Base-by-base conservation (phyloP, 768 basidiomycete species). In the Lepiota subincarnata region DNA sequence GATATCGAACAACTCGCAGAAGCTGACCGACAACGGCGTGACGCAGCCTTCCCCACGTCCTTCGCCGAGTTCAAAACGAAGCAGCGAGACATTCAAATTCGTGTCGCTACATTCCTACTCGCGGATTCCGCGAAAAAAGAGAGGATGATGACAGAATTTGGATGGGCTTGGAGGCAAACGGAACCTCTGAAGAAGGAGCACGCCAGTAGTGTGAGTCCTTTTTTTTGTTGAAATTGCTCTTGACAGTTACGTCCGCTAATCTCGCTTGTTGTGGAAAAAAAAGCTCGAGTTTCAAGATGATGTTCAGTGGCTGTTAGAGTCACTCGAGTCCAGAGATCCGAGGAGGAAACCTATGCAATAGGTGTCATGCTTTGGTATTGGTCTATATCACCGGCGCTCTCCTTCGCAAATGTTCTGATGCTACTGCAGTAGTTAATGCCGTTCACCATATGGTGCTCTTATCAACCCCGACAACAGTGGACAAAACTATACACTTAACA, bases 121-220 rank as follows among this genome's bases (percentile, higher is more conserved):
- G 47, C 48, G 2, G 53, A 57, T 41, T 20, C 7, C n/a, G n/a
- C 12, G 13, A 50, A 34, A 19, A 48, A 40, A 38, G 57, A 57
- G n/a, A 37, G 16, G 40, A 54, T 57, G 57, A 49, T 54, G 53
- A 43, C 37, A 16, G 43, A 57, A 16, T 57, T 54, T 46, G 48
- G 47, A 4, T 57, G 57, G 57, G 42, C 52, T 2, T 57, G 48
- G 52, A 44, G 48, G 46, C 35, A 48, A 37, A 52, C 51, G 19
- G 22, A 53, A 6, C 20, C 41, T 4, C n/a, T 57, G 36, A 41
- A 34, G 19, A 6, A 46, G n/a, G 52, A 57, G 16, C 50, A 37
- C 41, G 35, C 16, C 4, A 39, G 10, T 20, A 49, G 53, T 34
- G 56, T 57, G 37, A 53, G 56, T 28, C 34, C 14, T 26, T 35